Percentiles rank a stretch among this genome's conserved stretches.
Conservation (phyloP, 176 grass and related monocot genomes). For the Coix lacrymajobi region DNA sequence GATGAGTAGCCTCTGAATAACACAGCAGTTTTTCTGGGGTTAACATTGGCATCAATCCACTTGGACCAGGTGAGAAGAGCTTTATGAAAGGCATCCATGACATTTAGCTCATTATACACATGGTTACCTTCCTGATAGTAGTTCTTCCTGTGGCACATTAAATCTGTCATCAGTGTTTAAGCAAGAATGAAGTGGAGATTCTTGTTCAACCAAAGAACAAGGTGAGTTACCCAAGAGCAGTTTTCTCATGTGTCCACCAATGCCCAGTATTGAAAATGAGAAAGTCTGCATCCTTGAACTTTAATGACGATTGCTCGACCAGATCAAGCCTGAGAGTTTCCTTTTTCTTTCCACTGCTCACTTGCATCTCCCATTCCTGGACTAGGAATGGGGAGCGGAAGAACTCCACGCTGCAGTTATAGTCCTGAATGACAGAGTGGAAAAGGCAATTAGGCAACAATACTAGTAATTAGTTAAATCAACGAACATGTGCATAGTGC, state of each 20-base stretch:
- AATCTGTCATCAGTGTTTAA: constrained; percentile 5
- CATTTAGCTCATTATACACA: constrained; percentile 69
- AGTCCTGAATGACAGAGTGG: constrained; percentile 53
- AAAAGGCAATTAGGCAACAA: neutral
- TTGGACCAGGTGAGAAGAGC: constrained; percentile 86
- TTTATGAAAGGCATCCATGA: constrained; percentile 72
- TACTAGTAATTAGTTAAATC: constrained; percentile 24
- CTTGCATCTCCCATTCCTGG: constrained; percentile 70
- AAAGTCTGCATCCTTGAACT: constrained; percentile 86
- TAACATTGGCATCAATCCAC: constrained; percentile 86
- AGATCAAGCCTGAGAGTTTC: constrained; percentile 96
- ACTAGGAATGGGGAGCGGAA: constrained; percentile 92
- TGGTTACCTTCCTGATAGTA: constrained; percentile 95
- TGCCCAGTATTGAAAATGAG: constrained; percentile 97
- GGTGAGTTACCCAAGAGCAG: constrained; percentile 68
- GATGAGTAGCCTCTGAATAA: constrained; percentile 91
- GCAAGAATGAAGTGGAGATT: neutral
- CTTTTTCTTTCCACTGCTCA: constrained; percentile 47
- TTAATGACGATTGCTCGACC: constrained; percentile 73
- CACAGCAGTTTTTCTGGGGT: constrained; percentile 58
- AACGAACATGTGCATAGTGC: neutral
- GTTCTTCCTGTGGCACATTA: constrained; percentile 61
- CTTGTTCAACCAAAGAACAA: constrained; percentile 15
- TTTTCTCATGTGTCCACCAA: constrained; percentile 99
- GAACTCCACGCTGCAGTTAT: constrained; percentile 89